Base-by-base conservation (phyloP, 2,329 filamentous ascomycete species). In the Aspergillus fumigatiaffinis region DNA sequence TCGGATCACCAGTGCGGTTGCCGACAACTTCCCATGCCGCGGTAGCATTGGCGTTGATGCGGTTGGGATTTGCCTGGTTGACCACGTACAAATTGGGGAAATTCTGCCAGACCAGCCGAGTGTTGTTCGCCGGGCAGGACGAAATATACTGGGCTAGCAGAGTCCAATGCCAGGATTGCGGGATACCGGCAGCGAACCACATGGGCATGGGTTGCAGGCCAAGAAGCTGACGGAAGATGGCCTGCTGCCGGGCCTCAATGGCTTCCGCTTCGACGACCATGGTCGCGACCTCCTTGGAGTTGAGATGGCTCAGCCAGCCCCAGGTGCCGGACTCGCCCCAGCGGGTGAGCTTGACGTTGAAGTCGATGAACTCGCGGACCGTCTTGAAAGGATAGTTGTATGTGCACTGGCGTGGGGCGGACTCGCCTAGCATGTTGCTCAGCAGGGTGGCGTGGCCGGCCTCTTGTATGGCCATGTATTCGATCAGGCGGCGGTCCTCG, bases 11-110 rank as follows among this genome's bases (percentile, higher is more conserved):
- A 12, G 54, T 59, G 5, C 54, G 49, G 23, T 52, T 25, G 42
- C 57, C 54, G 2, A 54, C 52, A 4, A 25, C 48, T 49, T 59
- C 57, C 29, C 54, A 52, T 7, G 54, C 51, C 1, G 50, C 28
- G 1, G 57, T 59, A 4, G 50, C n/a, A 9, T 49, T 21, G 10
- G 57, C 25, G 10, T 29, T 25, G 12, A 59, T 25, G 12, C 48
- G 51, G 49, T 59, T 59, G 52, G 41, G 41, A 3, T 21, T 44
- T 7, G n/a, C 17, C 7, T 44, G 41, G 41, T 21, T 21, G 41
- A 44, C 41, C 17, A 44, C n/a, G 6, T 44, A 10, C 20, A 44
- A 12, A 6, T 44, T 44, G 17, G 41, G 41, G 6, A 44, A 44
- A 3, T 44, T 44, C 41, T 44, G 41, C 41, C 41, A 44, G 7